Conservation (phyloP, 208 protist species). For the Porcisia hertigi region DNA sequence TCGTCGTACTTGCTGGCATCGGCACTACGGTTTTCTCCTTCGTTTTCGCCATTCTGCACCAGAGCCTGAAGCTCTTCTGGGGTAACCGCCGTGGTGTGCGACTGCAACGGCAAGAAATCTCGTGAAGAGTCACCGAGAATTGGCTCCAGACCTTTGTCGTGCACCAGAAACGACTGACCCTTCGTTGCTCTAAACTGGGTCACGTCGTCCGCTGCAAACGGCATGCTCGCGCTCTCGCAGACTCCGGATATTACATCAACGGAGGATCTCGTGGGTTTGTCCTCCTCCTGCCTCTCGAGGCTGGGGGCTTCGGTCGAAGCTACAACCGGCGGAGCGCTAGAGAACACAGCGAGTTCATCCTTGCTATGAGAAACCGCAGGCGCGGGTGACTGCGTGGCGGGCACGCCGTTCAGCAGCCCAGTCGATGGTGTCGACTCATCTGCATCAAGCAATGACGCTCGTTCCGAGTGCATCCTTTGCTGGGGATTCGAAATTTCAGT, state of each 20-base stretch:
- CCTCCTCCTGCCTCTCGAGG: no score
- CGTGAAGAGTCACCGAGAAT: conserved; percentile 11
- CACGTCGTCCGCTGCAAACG: not conserved
- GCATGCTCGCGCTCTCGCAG: not conserved
- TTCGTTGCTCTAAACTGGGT: not conserved
- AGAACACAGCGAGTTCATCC: not conserved
- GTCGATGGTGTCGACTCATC: not conserved
- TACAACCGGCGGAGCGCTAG: not conserved
- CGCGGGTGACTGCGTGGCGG: not conserved
- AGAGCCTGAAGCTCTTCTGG: not conserved
- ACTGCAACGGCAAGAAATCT: not conserved
- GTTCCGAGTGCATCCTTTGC: not conserved
- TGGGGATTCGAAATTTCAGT: not conserved
- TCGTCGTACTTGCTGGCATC: conserved; percentile 4
- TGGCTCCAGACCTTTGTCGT: not conserved
- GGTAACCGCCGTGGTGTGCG: not conserved
- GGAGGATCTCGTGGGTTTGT: not conserved
- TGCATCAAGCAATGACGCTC: not conserved
- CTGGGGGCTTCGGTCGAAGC: not conserved
- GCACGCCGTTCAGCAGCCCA: not conserved
- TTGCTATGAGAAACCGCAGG: not conserved
- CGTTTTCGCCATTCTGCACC: not conserved
- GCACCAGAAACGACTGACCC: not conserved
- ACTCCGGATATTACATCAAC: not conserved
- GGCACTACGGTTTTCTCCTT: not conserved